Percentiles rank a stretch among this genome's conserved stretches.
phyloP scores from a whole-genome alignment of 2,329 filamentous ascomycete genomes.

The Stenocarpella maydis region DNA sequence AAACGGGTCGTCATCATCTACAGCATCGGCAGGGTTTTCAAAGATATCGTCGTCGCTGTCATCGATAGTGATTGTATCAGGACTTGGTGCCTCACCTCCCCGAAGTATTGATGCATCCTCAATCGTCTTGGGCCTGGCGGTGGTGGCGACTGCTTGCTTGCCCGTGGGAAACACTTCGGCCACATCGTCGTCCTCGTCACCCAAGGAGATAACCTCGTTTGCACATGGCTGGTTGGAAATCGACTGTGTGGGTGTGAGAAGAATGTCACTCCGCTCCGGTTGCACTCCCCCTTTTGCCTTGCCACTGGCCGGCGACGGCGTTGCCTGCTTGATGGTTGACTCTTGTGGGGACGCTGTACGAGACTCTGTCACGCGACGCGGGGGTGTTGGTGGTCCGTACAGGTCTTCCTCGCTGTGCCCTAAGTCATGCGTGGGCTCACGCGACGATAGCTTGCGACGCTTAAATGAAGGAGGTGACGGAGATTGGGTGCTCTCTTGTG shows the following conservation, averaged over 20 bases:
- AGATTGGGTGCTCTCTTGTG: slow-evolving; percentile 3
- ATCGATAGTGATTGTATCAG: slow-evolving; percentile 38
- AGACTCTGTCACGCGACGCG: slow-evolving; percentile 10
- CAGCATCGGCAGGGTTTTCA: neutral
- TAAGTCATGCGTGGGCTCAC: neutral
- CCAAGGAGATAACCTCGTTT: slow-evolving; percentile 37
- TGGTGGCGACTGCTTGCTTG: neutral
- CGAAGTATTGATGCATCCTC: slow-evolving; percentile 24
- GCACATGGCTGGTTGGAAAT: slow-evolving; percentile 22
- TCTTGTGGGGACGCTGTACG: neutral
- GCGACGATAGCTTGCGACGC: slow-evolving; percentile 31
- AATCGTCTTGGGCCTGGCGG: slow-evolving; percentile 23
- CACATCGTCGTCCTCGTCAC: slow-evolving; percentile 39
- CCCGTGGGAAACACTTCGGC: slow-evolving; percentile 10
- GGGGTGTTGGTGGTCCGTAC: slow-evolving; percentile 33
- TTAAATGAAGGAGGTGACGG: slow-evolving; percentile 23
- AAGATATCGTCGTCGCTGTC: slow-evolving; percentile 32
- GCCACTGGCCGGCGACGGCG: neutral
- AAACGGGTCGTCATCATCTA: slow-evolving; percentile 54
- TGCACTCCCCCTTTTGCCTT: slow-evolving; percentile 36
- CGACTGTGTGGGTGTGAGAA: slow-evolving; percentile 28
- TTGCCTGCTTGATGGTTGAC: neutral
- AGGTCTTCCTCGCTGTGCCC: slow-evolving; percentile 28
- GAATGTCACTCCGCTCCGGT: slow-evolving; percentile 1
- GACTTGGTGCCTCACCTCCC: slow-evolving; percentile 8